Evolutionary conservation across 139 green algal species (phyloP), one percentile per base, ranked within the genome.

Genomic region (Auxenochlorella pyrenoidosa): DNA sequence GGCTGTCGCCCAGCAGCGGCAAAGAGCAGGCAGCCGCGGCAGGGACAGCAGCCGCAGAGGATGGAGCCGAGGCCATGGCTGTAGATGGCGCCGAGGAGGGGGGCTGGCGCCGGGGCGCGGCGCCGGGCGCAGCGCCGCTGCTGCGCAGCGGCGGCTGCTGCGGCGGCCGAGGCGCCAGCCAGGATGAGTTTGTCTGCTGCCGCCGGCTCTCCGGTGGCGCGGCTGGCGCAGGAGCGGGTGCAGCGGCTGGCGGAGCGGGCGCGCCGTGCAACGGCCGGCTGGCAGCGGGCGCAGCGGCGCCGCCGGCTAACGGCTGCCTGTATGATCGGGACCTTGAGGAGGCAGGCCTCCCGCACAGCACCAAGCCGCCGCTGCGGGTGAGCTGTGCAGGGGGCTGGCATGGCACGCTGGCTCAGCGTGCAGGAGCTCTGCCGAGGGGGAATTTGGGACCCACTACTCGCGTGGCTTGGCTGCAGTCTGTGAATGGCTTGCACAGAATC

Each of bases 1-100:
- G 96, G 96, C 93, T 98, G 30, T 82, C 77, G 28, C 89, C 92
- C 38, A 51, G 24, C 36, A 36, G 21, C 54, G 10, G 44, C 75
- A 71, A 24, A 63, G 54, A 2, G 15, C 2, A 28, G 54, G 28
- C 63, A 26, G 59, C 58, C 18, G 66, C 38, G 44, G 80, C 63
- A 38, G 19, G 5, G 38, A 16, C 5, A 28, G 40, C 65, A 59
- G 79, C 36, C 41, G 81, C 65, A 78, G 72, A 54, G 10, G 75
- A 13, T 2, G 51, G 5, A 34, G 51, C 4, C 2, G 59, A 77
- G 6, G 18, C 60, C 40, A 63, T 72, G 75, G 40, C 32, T 8
- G 58, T 73, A 18, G 73, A 78, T 79, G 82, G 79, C 5, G 12
- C 24, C 2, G 13, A 34, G 44, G 36, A 70, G 70, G 34, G 30